Evolutionary conservation across 176 grass and related monocot genomes (phyloP), one percentile per base, ranked within the genome.

Genomic region (Cymbopogon citratus): DNA sequence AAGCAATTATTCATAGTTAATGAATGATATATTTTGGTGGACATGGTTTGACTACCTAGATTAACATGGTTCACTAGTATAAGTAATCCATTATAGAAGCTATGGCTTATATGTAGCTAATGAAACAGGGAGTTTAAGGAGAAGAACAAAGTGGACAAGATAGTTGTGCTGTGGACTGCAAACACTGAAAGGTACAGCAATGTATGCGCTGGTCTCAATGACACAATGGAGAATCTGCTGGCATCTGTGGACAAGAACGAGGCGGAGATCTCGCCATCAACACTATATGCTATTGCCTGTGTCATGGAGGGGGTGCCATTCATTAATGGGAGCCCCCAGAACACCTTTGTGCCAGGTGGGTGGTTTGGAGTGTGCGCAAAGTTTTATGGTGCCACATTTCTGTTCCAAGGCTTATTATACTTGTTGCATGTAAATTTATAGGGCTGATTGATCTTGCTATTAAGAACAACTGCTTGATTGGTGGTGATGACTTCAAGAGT

Each of bases 401-500:
- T 44, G 13, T 45, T 81, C 66, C 23, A 21, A 35, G 62, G 10
- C 43, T 86, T 41, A 56, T 87, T 49, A 56, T 56, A 66, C 33
- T 60, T 29, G n/a, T 87, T 88, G 65, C 48, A 67, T 69, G 8
- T n/a, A n/a, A n/a, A n/a, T 87, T 36, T 79, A 65, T 80, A 99
- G 96, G 96, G 16, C 69, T 99, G 61, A 99, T 99, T 66, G 96
- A 99, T 66, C 85, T 99, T 73, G 92, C 96, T 66, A 99, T 99
- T 61, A 89, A 93, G 45, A 91, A 85, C 39, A 99, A 95, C 64
- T 85, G 86, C 62, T 73, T 99, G 54, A 99, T 99, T 80, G 96
- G 92, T 34, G 96, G 96, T 49, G 96, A 99, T 70, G 96, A 99
- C 80, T 99, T 99, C 85, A 99, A 99, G 85, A 99, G 96, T 79